Evolutionary conservation across 2,329 filamentous ascomycete species (phyloP).

Genomic region (Lasiodiplodia citricola): DNA sequence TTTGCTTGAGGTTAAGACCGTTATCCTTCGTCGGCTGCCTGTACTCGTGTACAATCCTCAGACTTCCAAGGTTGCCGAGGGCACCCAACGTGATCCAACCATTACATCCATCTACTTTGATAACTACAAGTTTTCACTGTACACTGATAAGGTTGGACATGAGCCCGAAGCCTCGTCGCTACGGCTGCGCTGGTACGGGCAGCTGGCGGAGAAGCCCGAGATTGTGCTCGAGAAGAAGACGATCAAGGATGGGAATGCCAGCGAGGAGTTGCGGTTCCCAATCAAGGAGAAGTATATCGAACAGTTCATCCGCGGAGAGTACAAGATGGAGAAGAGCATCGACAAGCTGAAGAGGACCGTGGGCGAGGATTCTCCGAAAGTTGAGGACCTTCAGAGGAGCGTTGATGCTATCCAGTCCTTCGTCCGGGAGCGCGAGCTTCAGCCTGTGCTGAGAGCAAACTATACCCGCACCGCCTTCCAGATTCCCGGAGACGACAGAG

Average conservation of each 20-base stretch:
- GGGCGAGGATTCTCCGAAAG: constrained; percentile 68
- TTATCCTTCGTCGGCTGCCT: constrained; percentile 87
- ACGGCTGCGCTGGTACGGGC: constrained; percentile 89
- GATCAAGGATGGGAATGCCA: constrained; percentile 75
- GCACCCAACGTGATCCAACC: constrained; percentile 77
- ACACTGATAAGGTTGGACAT: constrained; percentile 81
- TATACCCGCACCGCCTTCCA: constrained; percentile 96
- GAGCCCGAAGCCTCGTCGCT: constrained; percentile 79
- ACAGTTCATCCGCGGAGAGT: constrained; percentile 82
- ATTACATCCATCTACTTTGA: constrained; percentile 98
- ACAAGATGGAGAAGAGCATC: constrained; percentile 89
- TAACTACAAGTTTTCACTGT: constrained; percentile 82
- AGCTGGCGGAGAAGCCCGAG: constrained; percentile 76
- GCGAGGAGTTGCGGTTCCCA: constrained; percentile 77
- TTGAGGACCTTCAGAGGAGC: constrained; percentile 72
- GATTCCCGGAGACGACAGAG: constrained; percentile 87
- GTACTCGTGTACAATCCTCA: constrained; percentile 93
- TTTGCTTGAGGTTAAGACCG: constrained; percentile 93
- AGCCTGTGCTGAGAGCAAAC: constrained; percentile 87
- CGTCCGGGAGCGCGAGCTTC: constrained; percentile 75
- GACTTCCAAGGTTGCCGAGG: constrained; percentile 80
- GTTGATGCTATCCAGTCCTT: constrained; percentile 81
- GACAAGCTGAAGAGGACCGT: constrained; percentile 82
- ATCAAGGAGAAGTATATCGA: constrained; percentile 96
- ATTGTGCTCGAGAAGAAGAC: constrained; percentile 90